Conservation (phyloP, 768 basidiomycete genomes). For the Botryobasidium botryosum region DNA sequence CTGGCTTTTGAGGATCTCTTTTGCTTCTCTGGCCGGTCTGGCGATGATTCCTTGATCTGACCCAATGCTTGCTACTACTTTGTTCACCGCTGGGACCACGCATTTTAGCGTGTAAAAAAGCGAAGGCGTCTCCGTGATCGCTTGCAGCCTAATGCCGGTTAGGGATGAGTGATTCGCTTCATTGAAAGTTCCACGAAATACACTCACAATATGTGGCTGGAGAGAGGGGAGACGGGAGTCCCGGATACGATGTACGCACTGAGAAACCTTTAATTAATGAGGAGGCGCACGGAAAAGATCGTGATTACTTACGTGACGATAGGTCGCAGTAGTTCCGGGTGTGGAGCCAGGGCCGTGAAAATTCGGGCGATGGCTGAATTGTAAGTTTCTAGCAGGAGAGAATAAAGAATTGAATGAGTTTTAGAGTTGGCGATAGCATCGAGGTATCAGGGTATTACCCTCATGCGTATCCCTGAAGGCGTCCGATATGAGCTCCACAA, state of each 20-base stretch:
- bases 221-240: conserved; percentile 40
- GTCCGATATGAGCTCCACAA: conserved; percentile 59
- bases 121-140: conserved; percentile 26
- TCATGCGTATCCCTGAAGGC: conserved; percentile 59
- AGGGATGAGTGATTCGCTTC: conserved; percentile 16
- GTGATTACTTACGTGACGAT: conserved; percentile 42
- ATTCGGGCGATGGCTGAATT: conserved; percentile 44
- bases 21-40: conserved; percentile 67
- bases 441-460: no score
- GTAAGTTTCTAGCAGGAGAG: conserved; percentile 41
- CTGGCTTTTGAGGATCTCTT: conserved; percentile 38
- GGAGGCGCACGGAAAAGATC: conserved; percentile 2
- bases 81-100: conserved; percentile 48
- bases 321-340: conserved; percentile 43
- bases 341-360: conserved; percentile 43
- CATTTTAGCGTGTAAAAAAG: conserved; percentile 51
- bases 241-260: conserved; percentile 49
- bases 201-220: conserved; percentile 16
- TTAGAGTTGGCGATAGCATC: neutral
- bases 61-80: conserved; percentile 49
- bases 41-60: conserved; percentile 57
- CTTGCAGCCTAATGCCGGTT: neutral
- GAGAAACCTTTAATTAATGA: conserved; percentile 8
- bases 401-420: conserved; percentile 1
- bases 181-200: conserved; percentile 35